phyloP scores from a whole-genome alignment of 176 grass and related monocot species.

The Oryza rufipogon region DNA sequence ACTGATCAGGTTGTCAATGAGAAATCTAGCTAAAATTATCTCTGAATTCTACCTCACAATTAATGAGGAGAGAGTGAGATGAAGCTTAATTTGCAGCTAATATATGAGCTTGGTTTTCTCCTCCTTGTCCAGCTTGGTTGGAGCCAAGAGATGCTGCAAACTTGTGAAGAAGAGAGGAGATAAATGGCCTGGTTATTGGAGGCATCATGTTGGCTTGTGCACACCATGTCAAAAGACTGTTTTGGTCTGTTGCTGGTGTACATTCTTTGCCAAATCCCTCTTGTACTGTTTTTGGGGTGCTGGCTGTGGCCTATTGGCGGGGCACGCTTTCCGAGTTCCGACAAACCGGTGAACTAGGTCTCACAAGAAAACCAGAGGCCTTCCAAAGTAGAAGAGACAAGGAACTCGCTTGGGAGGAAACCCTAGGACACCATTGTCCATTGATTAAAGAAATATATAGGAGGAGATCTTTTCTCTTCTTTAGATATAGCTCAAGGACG shows the following conservation, averaged over 20 bases:
- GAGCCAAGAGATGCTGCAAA: background rate
- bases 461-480: background rate
- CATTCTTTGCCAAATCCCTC: slow-evolving; percentile 9
- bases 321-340: background rate
- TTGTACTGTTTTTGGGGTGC: slow-evolving; percentile 19
- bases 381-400: slow-evolving; percentile 53
- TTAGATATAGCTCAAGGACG: no score
- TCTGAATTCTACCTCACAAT: no score
- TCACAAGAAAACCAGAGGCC: slow-evolving; percentile 41
- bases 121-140: background rate
- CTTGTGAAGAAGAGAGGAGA: background rate
- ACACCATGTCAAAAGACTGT: slow-evolving; percentile 40
- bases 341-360: slow-evolving; percentile 34
- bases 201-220: slow-evolving; percentile 24
- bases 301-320: slow-evolving; percentile 37
- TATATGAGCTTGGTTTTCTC: no score
- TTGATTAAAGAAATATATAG: slow-evolving; percentile 15
- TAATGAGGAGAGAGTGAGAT: background rate
- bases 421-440: background rate
- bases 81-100: background rate
- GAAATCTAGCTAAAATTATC: background rate
- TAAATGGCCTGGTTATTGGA: slow-evolving; percentile 25
- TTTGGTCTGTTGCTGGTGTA: slow-evolving; percentile 41
- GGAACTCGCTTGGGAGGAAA: slow-evolving; percentile 35
- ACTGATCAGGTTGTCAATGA: background rate